Evolutionary conservation across 2,329 filamentous ascomycete species (phyloP).

Genomic region (Aspergillus luchuensis): DNA sequence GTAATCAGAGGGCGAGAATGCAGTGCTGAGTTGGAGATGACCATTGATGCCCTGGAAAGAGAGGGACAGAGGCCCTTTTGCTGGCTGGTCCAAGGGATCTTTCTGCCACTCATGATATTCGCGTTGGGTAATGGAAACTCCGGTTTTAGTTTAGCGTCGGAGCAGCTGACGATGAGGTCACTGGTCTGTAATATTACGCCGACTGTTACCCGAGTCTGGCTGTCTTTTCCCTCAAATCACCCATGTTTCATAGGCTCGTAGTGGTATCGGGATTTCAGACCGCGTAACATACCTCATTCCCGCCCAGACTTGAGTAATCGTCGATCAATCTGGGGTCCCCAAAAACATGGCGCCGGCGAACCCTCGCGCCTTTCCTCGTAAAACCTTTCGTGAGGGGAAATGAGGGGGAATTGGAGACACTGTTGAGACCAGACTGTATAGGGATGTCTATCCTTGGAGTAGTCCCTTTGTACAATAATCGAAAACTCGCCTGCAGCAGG

Average conservation of each 20-base stretch:
- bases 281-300: neutral
- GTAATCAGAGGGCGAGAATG: neutral
- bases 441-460: too few relatives aligned
- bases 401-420: too few relatives aligned
- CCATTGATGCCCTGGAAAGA: neutral
- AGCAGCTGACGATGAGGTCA: conserved; percentile 11
- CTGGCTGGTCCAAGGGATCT: neutral
- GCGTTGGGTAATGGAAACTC: conserved; percentile 41
- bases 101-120: conserved; percentile 37
- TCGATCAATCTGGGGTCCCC: conserved; percentile 14
- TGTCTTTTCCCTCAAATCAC: neutral
- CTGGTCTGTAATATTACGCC: conserved; percentile 8
- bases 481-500: neutral
- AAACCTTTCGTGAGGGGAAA: too few relatives aligned
- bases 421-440: too few relatives aligned
- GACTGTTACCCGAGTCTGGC: neutral
- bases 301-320: conserved; percentile 1
- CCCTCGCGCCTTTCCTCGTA: too few relatives aligned
- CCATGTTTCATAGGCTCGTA: neutral
- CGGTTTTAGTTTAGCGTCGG: conserved; percentile 30
- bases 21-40: neutral
- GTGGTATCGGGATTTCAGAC: neutral
- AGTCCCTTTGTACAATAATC: too few relatives aligned
- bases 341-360: neutral
- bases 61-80: neutral